Evolutionary conservation across 768 basidiomycete species (phyloP), one percentile per base, ranked within the genome.

Genomic region (Boletellus sp.): DNA sequence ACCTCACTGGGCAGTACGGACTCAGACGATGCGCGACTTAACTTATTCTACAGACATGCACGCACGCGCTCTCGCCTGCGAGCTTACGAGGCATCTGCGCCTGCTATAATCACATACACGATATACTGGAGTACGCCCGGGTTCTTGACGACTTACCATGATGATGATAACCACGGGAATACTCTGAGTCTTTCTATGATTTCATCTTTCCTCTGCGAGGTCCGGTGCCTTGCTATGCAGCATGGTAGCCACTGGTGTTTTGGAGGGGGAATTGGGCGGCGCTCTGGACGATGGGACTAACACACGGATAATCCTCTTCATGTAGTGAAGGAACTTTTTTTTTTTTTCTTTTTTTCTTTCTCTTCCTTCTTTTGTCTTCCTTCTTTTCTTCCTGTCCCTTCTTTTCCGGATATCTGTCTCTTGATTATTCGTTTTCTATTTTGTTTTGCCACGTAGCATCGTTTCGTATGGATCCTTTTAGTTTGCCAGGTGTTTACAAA

Each of bases 371-470:
- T 50, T 49, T 33, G 22, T 34, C 17, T 46, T 52, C 45, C 52
- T 8, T 6, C 42, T 20, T 20, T 44, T 20, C 15, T 34, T 20
- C 33, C 32, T 17, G 32, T 44, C n/a, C 46, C 38, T 26, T 7
- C 35, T 19, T 24, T 41, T 24, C 41, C 20, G n/a, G 22, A 16
- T 32, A 33, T 32, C 17, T 13, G 42, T 54, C 52, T 37, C 46
- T 53, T 64, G 60, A 68, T 62, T 54, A 63, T 56, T 65, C 59
- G 48, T 55, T 61, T 69, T 67, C 61, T 66, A 67, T 64, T 51
- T 59, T 60, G 52, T 65, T 65, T 60, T 64, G 56, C 62, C 48
- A 26, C 48, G 15, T 61, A 53, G 45, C 6, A 20, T 55, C 47
- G 53, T 40, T 38, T 55, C 51, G 32, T 66, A 60, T 53, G 41